phyloP scores from a whole-genome alignment of 768 basidiomycete species.

The Leccinum subgranulosum region DNA sequence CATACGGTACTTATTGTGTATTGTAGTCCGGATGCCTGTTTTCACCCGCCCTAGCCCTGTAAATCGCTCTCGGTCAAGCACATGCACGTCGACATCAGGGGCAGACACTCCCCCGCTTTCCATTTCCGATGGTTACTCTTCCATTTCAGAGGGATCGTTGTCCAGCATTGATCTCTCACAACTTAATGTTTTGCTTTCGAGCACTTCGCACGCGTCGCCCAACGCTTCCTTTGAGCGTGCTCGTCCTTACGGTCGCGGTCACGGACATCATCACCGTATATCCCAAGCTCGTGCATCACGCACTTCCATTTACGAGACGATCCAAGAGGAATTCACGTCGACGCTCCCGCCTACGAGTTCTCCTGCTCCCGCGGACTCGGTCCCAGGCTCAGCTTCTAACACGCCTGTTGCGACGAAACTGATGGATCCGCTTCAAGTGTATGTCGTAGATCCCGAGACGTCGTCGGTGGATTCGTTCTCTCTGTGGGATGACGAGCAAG shows the following conservation, averaged over 20 bases:
- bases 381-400: constrained; percentile 28
- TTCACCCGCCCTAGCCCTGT: constrained; percentile 58
- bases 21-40: constrained; percentile 47
- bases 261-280: constrained; percentile 68
- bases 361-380: constrained; percentile 9
- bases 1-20: background rate
- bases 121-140: constrained; percentile 62
- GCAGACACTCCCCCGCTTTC: constrained; percentile 71
- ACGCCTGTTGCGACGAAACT: constrained; percentile 19
- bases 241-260: constrained; percentile 49
- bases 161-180: constrained; percentile 74
- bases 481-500: constrained; percentile 67
- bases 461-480: constrained; percentile 44
- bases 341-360: constrained; percentile 27
- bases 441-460: constrained; percentile 55
- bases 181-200: constrained; percentile 54
- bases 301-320: constrained; percentile 75
- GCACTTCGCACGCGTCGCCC: constrained; percentile 49
- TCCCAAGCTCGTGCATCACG: constrained; percentile 65
- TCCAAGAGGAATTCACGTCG: constrained; percentile 63
- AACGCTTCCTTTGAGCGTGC: constrained; percentile 39
- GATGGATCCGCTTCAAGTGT: constrained; percentile 40
- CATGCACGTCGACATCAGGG: constrained; percentile 65
- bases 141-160: constrained; percentile 66
- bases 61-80: constrained; percentile 61